Base-by-base conservation (phyloP, 441 rosid genomes). In the Populus hybrid region DNA sequence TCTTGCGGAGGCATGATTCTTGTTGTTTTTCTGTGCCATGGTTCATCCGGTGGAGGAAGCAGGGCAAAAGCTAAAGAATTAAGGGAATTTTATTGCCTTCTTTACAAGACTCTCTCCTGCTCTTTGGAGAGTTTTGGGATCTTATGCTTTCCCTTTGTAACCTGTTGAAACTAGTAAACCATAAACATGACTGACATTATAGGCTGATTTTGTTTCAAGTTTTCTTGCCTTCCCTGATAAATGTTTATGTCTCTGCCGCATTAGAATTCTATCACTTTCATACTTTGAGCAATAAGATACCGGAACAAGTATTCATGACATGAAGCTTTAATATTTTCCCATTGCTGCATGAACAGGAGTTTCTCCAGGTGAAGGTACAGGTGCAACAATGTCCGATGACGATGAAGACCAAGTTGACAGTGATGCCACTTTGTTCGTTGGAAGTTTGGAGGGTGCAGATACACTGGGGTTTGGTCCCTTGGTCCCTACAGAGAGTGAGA, bases 341-440 rank as follows among this genome's bases (percentile, higher is more conserved):
- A n/a, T 29, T 56, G 21, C 63, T 73, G 36, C 68, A 71, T 50
- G 70, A 81, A 72, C 89, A 96, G 99, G 99, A 83, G 93, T 94
- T 79, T 92, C 98, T 75, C 97, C 98, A 0, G 98, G 98, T 3
- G 97, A 97, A 88, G 99, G 98, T 3, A 92, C 90, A 3, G 98
- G 98, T 2, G 99, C 97, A 64, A 93, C 99, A 66, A 97, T 97
- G 99, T 97, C 99, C 0, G 99, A 97, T 59, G 98, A 94, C 24
- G 99, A 97, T 6, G 98, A 96, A 8, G 99, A 96, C 77, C 98
- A 89, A 85, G 91, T 87, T 53, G 99, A 97, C 61, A 89, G 99
- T 7, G 99, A 94, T 75, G 86, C 89, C 73, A 92, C 88, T 88
- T 72, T 97, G 88, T 94, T 88, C 33, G 99, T 91, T 80, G 95